Base-by-base conservation (phyloP, 257 asterid genomes). In the Capsicum baccatum region DNA sequence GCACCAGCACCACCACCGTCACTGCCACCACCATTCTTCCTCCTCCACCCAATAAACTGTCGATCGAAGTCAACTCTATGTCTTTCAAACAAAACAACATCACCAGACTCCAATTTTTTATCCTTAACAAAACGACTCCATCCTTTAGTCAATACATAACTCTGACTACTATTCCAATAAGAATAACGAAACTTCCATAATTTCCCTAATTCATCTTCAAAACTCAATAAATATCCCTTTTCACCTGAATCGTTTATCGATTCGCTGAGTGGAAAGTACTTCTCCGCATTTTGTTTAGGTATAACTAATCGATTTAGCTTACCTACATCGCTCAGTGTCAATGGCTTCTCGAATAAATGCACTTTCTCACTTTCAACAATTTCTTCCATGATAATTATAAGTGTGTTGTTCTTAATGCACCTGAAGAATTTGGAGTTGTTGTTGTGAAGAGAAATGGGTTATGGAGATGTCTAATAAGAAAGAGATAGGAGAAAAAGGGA, bases 131-230 rank as follows among this genome's bases (percentile, higher is more conserved):
- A 85, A 5, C 85, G 79, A 10, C 83, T 85, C 88, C 88, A 85
- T 58, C 88, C 88, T 85, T 85, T 85, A 0, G 88, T 85, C 50
- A 85, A 33, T 42, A 85, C 88, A 76, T 81, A 85, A 39, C 85
- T 85, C 33, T 85, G 88, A 14, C 88, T 81, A n/a, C 88, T 96
- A 35, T 91, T 96, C 99, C 99, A 96, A 62, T 96, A 96, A 0
- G 99, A 96, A 83, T 96, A 96, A 17, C 99, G 84, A 54, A 85
- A 81, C 6, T 81, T 83, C 88, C 88, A 85, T 37, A 70, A 59
- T 62, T 85, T 71, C 0, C 97, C 71, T 35, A 78, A 81, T 5
- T 82, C 83, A 8, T 85, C 88, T 19, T 85, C 85, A 39, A 85
- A 85, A 76, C 52, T 73, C 9, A 85, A 73, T 8, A 85, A 17